Conservation (phyloP, 176 grass and related monocot species). For the Cenchrus purpureus region DNA sequence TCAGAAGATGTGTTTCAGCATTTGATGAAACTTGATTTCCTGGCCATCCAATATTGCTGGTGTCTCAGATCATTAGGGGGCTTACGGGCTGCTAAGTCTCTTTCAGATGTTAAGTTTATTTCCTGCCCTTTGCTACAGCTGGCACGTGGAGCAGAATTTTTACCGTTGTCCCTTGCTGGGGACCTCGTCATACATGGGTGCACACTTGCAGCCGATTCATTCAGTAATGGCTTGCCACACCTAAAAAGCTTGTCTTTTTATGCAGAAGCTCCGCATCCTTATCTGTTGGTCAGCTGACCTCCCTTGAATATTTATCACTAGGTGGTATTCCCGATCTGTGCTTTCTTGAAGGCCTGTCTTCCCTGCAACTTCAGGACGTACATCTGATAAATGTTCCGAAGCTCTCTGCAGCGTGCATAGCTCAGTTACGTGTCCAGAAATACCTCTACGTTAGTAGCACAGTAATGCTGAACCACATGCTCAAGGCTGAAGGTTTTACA, state of each 20-base stretch:
- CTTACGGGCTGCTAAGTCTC: neutral
- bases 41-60: neutral
- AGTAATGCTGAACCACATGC: neutral
- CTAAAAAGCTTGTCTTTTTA: neutral
- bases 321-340: rapidly evolving
- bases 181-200: rapidly evolving
- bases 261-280: neutral
- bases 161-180: neutral
- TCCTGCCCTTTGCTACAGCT: neutral
- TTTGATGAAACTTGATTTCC: neutral
- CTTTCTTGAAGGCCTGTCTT: neutral
- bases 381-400: neutral
- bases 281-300: neutral
- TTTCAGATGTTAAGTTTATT: neutral
- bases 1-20: conserved; percentile 1
- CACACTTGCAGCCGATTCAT: neutral
- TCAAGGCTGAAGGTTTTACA: neutral
- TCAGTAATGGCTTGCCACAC: neutral
- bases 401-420: neutral
- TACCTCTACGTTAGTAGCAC: neutral
- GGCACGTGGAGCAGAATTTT: neutral
- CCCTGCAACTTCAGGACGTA: neutral
- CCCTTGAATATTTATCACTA: neutral
- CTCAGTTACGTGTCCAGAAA: neutral
- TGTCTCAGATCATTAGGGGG: conserved; percentile 13